Evolutionary conservation across 2,329 filamentous ascomycete genomes (phyloP).

Genomic region (Claviceps fusiformis): DNA sequence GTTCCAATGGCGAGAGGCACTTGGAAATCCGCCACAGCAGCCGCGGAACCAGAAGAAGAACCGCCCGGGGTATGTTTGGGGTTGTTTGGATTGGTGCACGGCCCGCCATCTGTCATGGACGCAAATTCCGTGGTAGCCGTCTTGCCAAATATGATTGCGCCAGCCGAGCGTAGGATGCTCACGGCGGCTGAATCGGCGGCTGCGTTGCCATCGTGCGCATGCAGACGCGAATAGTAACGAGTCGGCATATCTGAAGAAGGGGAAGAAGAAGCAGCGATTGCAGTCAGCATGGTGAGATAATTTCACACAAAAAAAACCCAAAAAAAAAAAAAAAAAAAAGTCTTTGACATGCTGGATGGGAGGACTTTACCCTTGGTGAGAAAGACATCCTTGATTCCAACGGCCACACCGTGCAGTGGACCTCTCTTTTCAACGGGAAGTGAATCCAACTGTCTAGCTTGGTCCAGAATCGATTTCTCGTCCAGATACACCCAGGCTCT

Average conservation of each 20-base stretch:
- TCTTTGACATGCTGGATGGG: not conserved
- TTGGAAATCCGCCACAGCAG: constrained; percentile 52
- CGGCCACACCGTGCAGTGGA: constrained; percentile 40
- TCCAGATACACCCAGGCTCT: constrained; percentile 38
- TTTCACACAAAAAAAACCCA: too few relatives aligned
- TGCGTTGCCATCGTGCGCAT: constrained; percentile 25
- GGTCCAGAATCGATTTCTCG: constrained; percentile 30
- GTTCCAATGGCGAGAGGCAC: constrained; percentile 47
- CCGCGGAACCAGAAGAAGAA: constrained; percentile 53
- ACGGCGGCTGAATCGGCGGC: constrained; percentile 39
- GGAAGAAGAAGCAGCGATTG: not conserved
- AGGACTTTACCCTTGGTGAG: constrained; percentile 33
- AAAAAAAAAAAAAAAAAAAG: too few relatives aligned
- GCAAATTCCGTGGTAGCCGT: constrained; percentile 52
- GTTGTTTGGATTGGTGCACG: constrained; percentile 53
- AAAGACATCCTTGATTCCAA: constrained; percentile 50
- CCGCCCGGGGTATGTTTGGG: constrained; percentile 50
- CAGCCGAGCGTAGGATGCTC: constrained; percentile 35
- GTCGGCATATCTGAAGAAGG: constrained; percentile 37
- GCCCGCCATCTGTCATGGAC: constrained; percentile 38
- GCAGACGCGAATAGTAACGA: constrained; percentile 40
- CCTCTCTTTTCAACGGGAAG: constrained; percentile 34
- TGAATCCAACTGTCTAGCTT: constrained; percentile 36
- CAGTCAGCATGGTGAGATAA: not conserved
- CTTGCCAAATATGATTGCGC: constrained; percentile 39